Evolutionary conservation across 2,329 filamentous ascomycete genomes (phyloP).

Genomic region (Aspergillus persii): DNA sequence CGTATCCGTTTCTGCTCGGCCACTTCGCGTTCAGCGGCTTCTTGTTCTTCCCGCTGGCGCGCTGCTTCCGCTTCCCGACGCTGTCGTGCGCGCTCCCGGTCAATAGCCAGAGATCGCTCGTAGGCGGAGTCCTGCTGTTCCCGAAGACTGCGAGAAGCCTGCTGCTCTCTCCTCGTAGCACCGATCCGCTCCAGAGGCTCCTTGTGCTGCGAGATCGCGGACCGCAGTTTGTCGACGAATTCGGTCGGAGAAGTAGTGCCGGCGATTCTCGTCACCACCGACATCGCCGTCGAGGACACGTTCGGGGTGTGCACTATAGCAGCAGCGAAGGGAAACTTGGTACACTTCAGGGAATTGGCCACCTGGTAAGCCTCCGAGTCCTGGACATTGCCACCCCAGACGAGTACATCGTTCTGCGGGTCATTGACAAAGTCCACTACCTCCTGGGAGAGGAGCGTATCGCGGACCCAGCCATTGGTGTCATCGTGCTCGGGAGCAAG

Average conservation of each 20-base stretch:
- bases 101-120: conserved; percentile 82
- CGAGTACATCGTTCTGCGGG: conserved; percentile 71
- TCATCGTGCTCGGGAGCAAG: conserved; percentile 94
- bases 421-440: conserved; percentile 73
- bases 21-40: conserved; percentile 62
- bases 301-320: conserved; percentile 84
- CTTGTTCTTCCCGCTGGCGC: conserved; percentile 60
- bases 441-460: conserved; percentile 75
- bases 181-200: conserved; percentile 71
- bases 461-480: conserved; percentile 73
- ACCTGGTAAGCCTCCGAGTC: conserved; percentile 96
- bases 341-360: conserved; percentile 79
- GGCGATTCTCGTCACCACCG: conserved; percentile 74
- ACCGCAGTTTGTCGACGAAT: conserved; percentile 73
- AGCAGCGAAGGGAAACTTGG: conserved; percentile 87
- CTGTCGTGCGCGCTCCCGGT: conserved; percentile 77
- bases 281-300: conserved; percentile 83
- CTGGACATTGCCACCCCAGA: conserved; percentile 91
- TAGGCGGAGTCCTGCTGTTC: conserved; percentile 91
- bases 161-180: conserved; percentile 74
- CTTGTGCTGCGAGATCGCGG: conserved; percentile 72
- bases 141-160: conserved; percentile 76
- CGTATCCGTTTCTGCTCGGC: conserved; percentile 57
- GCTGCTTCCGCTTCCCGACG: conserved; percentile 72
- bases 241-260: conserved; percentile 68